Evolutionary conservation across 1,284 basidiomycete genomes (phyloP).

Genomic region (Paramarasmius palmivorus): DNA sequence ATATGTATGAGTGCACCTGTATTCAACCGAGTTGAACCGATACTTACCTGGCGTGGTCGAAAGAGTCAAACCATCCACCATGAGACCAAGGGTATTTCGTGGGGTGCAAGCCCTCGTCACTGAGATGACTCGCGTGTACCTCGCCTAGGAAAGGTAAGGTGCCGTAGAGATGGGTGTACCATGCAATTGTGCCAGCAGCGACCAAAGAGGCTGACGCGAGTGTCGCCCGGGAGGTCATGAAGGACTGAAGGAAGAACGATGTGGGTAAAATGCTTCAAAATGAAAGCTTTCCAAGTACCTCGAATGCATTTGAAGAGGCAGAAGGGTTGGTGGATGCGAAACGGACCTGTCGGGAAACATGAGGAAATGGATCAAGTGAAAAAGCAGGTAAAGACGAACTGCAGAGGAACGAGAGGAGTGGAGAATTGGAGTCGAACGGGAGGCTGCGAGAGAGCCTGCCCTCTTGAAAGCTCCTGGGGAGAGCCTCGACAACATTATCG

Average conservation of each 20-base stretch:
- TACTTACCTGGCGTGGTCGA: conserved; percentile 89
- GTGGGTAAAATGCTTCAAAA: background rate
- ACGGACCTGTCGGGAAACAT: conserved; percentile 50
- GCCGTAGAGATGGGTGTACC: conserved; percentile 96
- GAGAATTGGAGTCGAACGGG: conserved; percentile 39
- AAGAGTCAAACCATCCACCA: conserved; percentile 85
- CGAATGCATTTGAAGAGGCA: conserved; percentile 52
- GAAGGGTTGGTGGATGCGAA: conserved; percentile 63
- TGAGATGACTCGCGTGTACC: conserved; percentile 87
- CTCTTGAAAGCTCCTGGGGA: conserved; percentile 65
- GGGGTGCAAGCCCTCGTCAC: conserved; percentile 95
- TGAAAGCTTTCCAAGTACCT: conserved; percentile 44
- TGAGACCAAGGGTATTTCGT: conserved; percentile 90
- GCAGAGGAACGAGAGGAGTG: conserved; percentile 43
- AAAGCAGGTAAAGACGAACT: conserved; percentile 33
- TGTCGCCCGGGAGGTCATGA: conserved; percentile 75
- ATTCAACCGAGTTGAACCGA: conserved; percentile 6
- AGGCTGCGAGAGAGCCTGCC: conserved; percentile 40
- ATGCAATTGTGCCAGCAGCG: conserved; percentile 88
- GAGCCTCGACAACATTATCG: conserved; percentile 79
- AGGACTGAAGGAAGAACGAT: conserved; percentile 22
- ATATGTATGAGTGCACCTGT: conserved; percentile 10
- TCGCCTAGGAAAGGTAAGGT: conserved; percentile 83
- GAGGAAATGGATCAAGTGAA: background rate
- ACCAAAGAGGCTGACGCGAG: conserved; percentile 78